These are phyloP conservation scores for Ilyonectria mors-panacis DNA, from an alignment of 2,329 filamentous ascomycete species.

Conservation along the genomic window DNA sequence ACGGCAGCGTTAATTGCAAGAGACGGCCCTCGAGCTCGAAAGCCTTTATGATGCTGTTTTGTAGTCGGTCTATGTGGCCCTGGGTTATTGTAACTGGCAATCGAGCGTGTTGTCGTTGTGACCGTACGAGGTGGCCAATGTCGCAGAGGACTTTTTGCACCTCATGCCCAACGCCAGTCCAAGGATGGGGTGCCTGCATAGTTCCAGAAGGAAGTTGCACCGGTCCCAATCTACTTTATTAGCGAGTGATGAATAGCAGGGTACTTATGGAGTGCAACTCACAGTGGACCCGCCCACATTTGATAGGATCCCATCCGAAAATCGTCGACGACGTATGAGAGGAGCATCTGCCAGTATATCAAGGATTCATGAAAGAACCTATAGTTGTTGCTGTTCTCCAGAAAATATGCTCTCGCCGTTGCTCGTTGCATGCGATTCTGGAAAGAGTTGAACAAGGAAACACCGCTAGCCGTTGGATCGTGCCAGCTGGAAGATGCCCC, in stretches of 20 bases:
- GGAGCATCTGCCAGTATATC: conserved; percentile 35
- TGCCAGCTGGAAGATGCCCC: conserved; percentile 33
- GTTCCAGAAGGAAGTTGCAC: conserved; percentile 1
- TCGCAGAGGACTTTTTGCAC: conserved; percentile 24
- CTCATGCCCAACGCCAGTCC: conserved; percentile 33
- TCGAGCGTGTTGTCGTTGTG: conserved; percentile 28
- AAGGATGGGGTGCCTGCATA: conserved; percentile 30
- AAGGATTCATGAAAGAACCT: conserved; percentile 32
- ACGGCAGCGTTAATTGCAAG: conserved; percentile 11
- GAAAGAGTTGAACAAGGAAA: conserved; percentile 32
- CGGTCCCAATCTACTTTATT: conserved; percentile 13
- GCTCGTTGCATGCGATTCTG: conserved; percentile 32
- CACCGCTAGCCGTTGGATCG: conserved; percentile 25
- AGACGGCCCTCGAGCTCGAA: conserved; percentile 32
- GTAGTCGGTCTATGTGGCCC: conserved; percentile 28
- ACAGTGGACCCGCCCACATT: conserved; percentile 17
- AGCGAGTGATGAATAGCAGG: background rate
- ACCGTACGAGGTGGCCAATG: conserved; percentile 29
- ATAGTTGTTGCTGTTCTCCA: conserved; percentile 25
- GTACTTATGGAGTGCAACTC: background rate
- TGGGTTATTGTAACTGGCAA: conserved; percentile 8
- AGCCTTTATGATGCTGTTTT: conserved; percentile 25
- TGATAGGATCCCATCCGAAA: conserved; percentile 17
- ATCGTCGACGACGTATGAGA: conserved; percentile 34
- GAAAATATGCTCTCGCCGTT: conserved; percentile 9